A percentile compares a stretch with the other conserved stretches of the same genome.
phyloP scores from a whole-genome alignment of 73 alveolate species.

The Symbiodinium natans region DNA sequence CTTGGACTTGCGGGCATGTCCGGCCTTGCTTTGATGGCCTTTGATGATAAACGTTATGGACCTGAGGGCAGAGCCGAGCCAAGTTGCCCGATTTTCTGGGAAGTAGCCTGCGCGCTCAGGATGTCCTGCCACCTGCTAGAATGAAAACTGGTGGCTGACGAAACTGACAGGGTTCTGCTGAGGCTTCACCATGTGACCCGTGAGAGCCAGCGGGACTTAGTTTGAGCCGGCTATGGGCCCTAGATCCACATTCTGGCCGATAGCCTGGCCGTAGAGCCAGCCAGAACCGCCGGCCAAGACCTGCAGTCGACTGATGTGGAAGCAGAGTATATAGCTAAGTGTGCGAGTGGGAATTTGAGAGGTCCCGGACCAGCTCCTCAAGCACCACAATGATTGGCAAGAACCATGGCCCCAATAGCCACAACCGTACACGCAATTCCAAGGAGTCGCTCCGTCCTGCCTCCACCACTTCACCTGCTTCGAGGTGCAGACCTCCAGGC shows the following conservation, averaged over 20 bases:
- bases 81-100: conserved; percentile 72
- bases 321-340: no score
- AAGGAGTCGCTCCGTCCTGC: background rate
- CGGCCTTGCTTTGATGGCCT: no score
- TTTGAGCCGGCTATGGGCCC: no score
- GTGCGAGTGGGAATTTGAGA: background rate
- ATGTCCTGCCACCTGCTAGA: conserved; percentile 68
- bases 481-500: conserved; percentile 64
- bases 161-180: no score
- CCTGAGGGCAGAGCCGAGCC: conserved; percentile 44
- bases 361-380: background rate
- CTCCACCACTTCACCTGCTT: conserved; percentile 84
- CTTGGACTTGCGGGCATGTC: no score
- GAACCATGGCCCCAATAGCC: background rate
- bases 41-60: background rate
- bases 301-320: background rate
- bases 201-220: no score
- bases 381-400: background rate
- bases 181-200: no score
- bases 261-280: conserved; percentile 92
- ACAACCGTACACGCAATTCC: background rate
- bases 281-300: conserved; percentile 93
- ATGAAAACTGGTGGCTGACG: no score
- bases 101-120: conserved; percentile 93
- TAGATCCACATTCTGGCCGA: no score